Evolutionary conservation across 106 monocot species (phyloP).

Genomic region (Vanilla planifolia): DNA sequence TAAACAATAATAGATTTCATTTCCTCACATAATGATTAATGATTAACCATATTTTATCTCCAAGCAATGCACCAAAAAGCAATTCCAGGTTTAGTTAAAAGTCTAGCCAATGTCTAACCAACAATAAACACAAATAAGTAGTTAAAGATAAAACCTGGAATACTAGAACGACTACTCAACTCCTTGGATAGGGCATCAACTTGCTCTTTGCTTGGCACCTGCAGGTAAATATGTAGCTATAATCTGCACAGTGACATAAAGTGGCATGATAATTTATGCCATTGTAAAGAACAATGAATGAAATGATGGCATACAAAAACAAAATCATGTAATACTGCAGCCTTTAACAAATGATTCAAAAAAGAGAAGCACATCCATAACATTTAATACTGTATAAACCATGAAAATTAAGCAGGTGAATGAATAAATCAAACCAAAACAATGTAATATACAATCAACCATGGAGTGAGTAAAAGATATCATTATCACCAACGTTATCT

Average conservation of each 20-base stretch:
- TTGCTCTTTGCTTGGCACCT: slow-evolving; percentile 97
- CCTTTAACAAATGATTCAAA: neutral
- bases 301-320: neutral
- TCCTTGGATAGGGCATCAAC: slow-evolving; percentile 74
- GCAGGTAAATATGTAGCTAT: neutral
- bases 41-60: too few relatives aligned
- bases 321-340: neutral
- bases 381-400: neutral
- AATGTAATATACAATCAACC: neutral
- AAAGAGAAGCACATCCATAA: neutral
- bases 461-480: neutral
- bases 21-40: too few relatives aligned
- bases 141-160: slow-evolving; percentile 59
- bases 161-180: slow-evolving; percentile 57
- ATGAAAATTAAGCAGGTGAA: neutral
- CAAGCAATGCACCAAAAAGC: too few relatives aligned
- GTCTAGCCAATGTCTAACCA: too few relatives aligned
- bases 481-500: neutral
- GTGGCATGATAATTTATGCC: neutral
- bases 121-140: neutral
- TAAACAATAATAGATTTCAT: too few relatives aligned
- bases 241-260: neutral
- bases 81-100: too few relatives aligned
- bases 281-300: neutral
- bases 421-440: neutral